These are phyloP conservation scores for Crithidia sp. DNA, from an alignment of 208 protist species.

Conservation along the genomic window DNA sequence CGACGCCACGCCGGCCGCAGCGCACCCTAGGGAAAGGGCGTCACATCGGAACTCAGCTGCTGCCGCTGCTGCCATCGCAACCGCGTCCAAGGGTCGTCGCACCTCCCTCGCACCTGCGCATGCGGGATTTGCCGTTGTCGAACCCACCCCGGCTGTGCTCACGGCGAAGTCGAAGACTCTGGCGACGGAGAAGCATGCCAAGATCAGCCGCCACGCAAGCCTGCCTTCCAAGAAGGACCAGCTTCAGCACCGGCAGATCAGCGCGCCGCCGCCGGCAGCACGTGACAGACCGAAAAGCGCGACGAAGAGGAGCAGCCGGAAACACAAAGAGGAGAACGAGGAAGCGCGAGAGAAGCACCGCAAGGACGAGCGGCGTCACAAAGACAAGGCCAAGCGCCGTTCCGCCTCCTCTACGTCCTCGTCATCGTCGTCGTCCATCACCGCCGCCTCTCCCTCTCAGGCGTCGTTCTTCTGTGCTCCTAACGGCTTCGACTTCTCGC, in stretches of 20 bases:
- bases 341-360: neutral
- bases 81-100: neutral
- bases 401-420: neutral
- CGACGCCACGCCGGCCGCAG: too few relatives aligned
- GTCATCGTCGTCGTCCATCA: neutral
- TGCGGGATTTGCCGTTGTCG: constrained; percentile 1
- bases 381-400: neutral
- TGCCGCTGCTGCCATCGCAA: neutral
- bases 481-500: constrained; percentile 1
- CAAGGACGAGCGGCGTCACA: neutral
- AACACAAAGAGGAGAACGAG: neutral
- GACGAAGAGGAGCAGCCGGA: too few relatives aligned
- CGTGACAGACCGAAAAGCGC: too few relatives aligned
- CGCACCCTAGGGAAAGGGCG: neutral
- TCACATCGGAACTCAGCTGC: neutral
- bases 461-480: neutral
- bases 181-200: too few relatives aligned
- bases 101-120: neutral
- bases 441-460: neutral
- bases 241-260: too few relatives aligned
- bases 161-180: neutral
- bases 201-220: too few relatives aligned
- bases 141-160: neutral
- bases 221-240: too few relatives aligned
- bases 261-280: too few relatives aligned